phyloP scores from a whole-genome alignment of 495 filamentous ascomycete species.

The Lasiosphaeria miniovina region DNA sequence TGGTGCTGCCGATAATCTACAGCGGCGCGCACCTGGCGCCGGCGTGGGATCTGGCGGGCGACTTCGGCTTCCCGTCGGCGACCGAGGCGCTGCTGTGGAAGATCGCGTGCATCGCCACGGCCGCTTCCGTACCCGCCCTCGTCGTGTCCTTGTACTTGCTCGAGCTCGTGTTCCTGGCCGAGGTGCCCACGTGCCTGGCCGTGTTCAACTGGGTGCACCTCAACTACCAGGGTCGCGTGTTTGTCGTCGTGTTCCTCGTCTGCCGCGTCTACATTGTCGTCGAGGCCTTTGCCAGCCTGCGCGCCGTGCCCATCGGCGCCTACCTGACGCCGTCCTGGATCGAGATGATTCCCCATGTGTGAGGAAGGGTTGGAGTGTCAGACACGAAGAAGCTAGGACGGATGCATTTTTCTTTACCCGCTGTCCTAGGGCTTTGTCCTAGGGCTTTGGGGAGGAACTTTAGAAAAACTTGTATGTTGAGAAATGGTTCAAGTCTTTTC shows the following conservation, averaged over 20 bases:
- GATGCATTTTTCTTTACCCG: no score
- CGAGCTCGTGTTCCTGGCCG: background rate
- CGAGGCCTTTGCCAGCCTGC: constrained; percentile 12
- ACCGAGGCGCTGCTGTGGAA: constrained; percentile 8
- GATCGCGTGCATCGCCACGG: background rate
- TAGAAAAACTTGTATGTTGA: no score
- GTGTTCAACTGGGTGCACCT: background rate
- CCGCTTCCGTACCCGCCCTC: background rate
- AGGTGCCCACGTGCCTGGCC: background rate
- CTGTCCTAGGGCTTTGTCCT: no score
- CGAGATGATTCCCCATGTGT: constrained; percentile 21
- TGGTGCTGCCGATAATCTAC: background rate
- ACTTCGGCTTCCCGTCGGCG: constrained; percentile 12
- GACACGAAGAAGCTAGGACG: no score
- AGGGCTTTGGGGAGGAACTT: no score
- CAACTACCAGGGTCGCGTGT: background rate
- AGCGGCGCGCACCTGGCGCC: background rate
- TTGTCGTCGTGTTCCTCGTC: background rate
- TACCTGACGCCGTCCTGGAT: constrained; percentile 19
- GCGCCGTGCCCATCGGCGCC: constrained; percentile 11
- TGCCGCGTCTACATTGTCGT: constrained; percentile 10
- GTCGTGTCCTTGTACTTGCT: background rate
- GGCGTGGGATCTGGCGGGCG: background rate
- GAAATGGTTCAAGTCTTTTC: no score
- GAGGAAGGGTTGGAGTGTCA: background rate